Percentiles rank a stretch among this genome's conserved stretches.
Evolutionary conservation across 1,284 basidiomycete species (phyloP).

Genomic region (Kalmanozyma brasiliensis): DNA sequence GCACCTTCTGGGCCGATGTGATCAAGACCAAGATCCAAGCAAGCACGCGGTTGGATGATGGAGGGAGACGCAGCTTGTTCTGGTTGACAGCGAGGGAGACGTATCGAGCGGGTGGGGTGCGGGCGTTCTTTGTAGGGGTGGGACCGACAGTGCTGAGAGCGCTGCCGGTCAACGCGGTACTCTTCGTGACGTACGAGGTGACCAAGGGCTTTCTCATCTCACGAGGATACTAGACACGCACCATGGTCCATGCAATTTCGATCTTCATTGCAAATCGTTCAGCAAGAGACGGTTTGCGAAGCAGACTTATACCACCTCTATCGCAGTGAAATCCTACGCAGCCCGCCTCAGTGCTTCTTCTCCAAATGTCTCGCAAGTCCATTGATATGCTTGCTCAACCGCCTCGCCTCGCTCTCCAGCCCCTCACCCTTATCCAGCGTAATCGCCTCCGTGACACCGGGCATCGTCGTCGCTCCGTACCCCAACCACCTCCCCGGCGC

Average conservation of each 20-base stretch:
- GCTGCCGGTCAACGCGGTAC: conserved; percentile 57
- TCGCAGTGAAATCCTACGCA: conserved; percentile 2
- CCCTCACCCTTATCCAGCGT: conserved; percentile 62
- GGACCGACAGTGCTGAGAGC: conserved; percentile 59
- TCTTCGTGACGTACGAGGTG: conserved; percentile 53
- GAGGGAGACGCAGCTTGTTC: conserved; percentile 10
- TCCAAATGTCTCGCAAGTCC: conserved; percentile 22
- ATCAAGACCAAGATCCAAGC: conserved; percentile 64
- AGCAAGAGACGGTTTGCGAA: too few species aligned
- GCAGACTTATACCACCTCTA: too few species aligned
- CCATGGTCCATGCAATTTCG: background rate
- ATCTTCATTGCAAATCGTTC: too few species aligned
- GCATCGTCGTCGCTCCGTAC: conserved; percentile 87
- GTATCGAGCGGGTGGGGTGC: conserved; percentile 41
- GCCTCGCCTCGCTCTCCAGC: conserved; percentile 46
- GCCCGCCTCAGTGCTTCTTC: conserved; percentile 15
- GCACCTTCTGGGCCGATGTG: conserved; percentile 62
- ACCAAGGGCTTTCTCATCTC: conserved; percentile 37
- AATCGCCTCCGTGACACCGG: conserved; percentile 77
- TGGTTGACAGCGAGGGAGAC: conserved; percentile 30
- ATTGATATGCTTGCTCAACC: conserved; percentile 46
- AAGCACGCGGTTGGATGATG: background rate
- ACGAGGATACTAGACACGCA: conserved; percentile 10
- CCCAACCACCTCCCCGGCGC: conserved; percentile 89
- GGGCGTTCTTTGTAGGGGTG: conserved; percentile 55